Conservation (phyloP, 2,329 filamentous ascomycete genomes). For the Cadophora gregata region DNA sequence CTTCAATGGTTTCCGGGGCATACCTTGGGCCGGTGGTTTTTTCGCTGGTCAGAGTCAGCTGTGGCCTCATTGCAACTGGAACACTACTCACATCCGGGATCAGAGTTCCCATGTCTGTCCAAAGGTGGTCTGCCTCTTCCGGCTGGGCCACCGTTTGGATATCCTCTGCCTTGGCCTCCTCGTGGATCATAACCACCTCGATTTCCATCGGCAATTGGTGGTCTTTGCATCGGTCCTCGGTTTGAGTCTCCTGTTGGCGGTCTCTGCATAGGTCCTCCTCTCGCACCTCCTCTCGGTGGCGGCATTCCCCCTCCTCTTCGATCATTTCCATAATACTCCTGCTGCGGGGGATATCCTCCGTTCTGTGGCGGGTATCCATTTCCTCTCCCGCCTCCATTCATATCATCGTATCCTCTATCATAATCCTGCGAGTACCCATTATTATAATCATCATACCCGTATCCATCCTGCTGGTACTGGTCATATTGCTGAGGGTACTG, state of each 20-base stretch:
- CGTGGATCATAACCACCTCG: slow-evolving; percentile 38
- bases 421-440: slow-evolving; percentile 39
- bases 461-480: slow-evolving; percentile 41
- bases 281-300: slow-evolving; percentile 34
- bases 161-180: slow-evolving; percentile 39
- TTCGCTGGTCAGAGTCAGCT: slow-evolving; percentile 34
- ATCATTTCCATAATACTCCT: slow-evolving; percentile 41
- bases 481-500: slow-evolving; percentile 71
- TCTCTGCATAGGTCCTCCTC: slow-evolving; percentile 38
- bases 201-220: slow-evolving; percentile 35
- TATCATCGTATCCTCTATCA: slow-evolving; percentile 38
- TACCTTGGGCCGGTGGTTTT: slow-evolving; percentile 22
- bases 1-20: slow-evolving; percentile 39
- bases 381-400: slow-evolving; percentile 40
- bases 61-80: slow-evolving; percentile 22
- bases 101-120: slow-evolving; percentile 35
- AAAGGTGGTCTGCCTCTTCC: slow-evolving; percentile 38
- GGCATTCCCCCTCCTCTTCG: slow-evolving; percentile 35
- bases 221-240: slow-evolving; percentile 39
- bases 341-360: slow-evolving; percentile 39
- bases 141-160: slow-evolving; percentile 37
- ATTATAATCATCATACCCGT: slow-evolving; percentile 41
- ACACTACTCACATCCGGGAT: slow-evolving; percentile 42
- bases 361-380: slow-evolving; percentile 40
- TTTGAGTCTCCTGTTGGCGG: slow-evolving; percentile 36